Evolutionary conservation across 179 eudicot species (phyloP), one percentile per base, ranked within the genome.

Genomic region (Corrigiola litoralis): DNA sequence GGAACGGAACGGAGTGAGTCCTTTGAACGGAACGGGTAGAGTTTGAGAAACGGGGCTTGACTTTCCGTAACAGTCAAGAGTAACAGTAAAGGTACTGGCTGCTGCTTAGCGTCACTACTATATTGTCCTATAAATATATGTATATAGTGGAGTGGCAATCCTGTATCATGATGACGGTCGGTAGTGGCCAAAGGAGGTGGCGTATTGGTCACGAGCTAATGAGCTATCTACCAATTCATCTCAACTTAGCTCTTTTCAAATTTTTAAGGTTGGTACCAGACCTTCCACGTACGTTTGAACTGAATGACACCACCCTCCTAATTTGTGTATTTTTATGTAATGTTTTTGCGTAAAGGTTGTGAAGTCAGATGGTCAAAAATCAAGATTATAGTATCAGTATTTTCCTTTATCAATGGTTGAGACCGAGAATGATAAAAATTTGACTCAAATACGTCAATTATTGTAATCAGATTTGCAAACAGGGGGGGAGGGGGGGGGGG

Each of bases 81-180:
- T 40, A 14, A 28, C 36, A 49, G 3, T 18, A 31, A 42, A 31
- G 18, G 52, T 18, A 20, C 23, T 17, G 52, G 6, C 8, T 14
- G 52, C 52, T 61, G 9, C 17, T 24, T 29, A 36, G 27, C 8
- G 7, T 37, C 10, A 18, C 11, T 58, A 27, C 2, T 58, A 23
- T 40, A 18, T 41, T 3, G 54, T 20, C 24, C 23, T n/a, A 16
- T 37, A 12, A 38, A 37, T 18, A 3, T 40, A 41, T 11, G 24
- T 11, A 8, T 12, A 23, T 56, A 65, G 59, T 65, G 68, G 59
- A 44, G 44, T 44, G 38, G 45, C 55, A 55, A 67, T 67, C 63
- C 63, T 45, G 41, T 59, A 58, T 28, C 58, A 68, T 68, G 50
- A 68, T 68, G 48, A 68, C 23, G 66, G 72, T 68, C 66, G 72